Percentiles rank a stretch among this genome's conserved stretches.
phyloP scores from a whole-genome alignment of 2,329 filamentous ascomycete species.

The Hypoxylon sp. region DNA sequence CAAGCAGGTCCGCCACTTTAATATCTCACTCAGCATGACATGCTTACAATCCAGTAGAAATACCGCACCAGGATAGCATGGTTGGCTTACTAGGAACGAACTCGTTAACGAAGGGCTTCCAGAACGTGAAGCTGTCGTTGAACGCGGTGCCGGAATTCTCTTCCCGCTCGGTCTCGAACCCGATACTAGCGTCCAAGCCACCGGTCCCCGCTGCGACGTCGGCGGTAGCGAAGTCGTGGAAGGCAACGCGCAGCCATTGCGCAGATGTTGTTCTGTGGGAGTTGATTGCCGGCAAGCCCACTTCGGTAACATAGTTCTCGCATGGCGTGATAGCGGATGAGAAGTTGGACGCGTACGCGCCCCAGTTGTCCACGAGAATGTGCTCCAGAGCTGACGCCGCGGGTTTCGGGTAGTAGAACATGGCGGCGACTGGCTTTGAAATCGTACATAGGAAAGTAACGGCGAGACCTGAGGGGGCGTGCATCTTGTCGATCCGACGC shows the following conservation, averaged over 20 bases:
- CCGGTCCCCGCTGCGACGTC: conserved; percentile 47
- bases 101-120: conserved; percentile 50
- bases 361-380: conserved; percentile 49
- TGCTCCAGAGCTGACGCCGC: conserved; percentile 45
- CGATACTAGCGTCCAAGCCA: conserved; percentile 51
- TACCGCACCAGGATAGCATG: conserved; percentile 1
- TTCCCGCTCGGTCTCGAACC: conserved; percentile 48
- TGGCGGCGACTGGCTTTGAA: conserved; percentile 24
- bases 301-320: conserved; percentile 47
- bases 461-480: conserved; percentile 1
- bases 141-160: conserved; percentile 50
- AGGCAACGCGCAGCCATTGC: conserved; percentile 50
- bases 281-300: conserved; percentile 41
- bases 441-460: conserved; percentile 18
- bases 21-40: conserved; percentile 15
- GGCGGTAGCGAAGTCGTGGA: conserved; percentile 51
- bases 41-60: not conserved
- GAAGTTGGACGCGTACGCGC: conserved; percentile 48
- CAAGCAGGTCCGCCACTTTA: conserved; percentile 51
- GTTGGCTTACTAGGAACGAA: conserved; percentile 48
- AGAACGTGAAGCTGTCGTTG: conserved; percentile 50
- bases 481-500: conserved; percentile 25
- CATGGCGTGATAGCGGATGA: conserved; percentile 50
- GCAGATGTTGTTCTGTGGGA: conserved; percentile 48
- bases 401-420: conserved; percentile 50